A percentile compares a stretch with the other conserved stretches of the same genome.
Conservation (phyloP, 306 rosid genomes). For the Dryas octopetala region DNA sequence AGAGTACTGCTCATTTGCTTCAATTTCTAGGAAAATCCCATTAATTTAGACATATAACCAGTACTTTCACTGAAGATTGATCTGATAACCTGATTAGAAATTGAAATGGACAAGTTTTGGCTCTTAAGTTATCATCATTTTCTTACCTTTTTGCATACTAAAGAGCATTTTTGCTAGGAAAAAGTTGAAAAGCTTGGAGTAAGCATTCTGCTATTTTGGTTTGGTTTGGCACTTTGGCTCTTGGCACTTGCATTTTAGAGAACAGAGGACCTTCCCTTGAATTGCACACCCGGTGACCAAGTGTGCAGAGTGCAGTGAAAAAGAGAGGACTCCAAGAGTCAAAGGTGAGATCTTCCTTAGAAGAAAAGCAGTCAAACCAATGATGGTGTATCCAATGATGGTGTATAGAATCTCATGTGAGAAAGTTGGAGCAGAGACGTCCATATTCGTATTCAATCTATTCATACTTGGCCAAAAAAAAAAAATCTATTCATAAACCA, state of each 20-base stretch:
- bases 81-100: constrained; percentile 24
- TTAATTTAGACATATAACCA: constrained; percentile 4
- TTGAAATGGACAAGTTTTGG: constrained; percentile 27
- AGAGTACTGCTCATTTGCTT: background rate
- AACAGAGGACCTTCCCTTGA: constrained; percentile 17
- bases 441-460: constrained; percentile 36
- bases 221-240: too few relatives aligned
- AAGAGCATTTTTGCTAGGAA: background rate
- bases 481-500: constrained; percentile 13
- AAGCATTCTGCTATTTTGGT: background rate
- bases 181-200: constrained; percentile 15
- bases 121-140: constrained; percentile 23
- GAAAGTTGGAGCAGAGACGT: constrained; percentile 44
- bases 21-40: constrained; percentile 17
- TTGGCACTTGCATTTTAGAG: background rate
- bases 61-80: constrained; percentile 26
- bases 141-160: background rate
- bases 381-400: constrained; percentile 66
- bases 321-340: constrained; percentile 32
- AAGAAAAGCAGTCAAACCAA: constrained; percentile 78
- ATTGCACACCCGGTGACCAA: background rate
- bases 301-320: constrained; percentile 7
- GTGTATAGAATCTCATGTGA: constrained; percentile 52
- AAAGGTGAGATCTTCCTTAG: constrained; percentile 46
- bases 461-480: background rate